Conservation (phyloP, 1,284 basidiomycete genomes). For the Pyrrhoderma noxium region DNA sequence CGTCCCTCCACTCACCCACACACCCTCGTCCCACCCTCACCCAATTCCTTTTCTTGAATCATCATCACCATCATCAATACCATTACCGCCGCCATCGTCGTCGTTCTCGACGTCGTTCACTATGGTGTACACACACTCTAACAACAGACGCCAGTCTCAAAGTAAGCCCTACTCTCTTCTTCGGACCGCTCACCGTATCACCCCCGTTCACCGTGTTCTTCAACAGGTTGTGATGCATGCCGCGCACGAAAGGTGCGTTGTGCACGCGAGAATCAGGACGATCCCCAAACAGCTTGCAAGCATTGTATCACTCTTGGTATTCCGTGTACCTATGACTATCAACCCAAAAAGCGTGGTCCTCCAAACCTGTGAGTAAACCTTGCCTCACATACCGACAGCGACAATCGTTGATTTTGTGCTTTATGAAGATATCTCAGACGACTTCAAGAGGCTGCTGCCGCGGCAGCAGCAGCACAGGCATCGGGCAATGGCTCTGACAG, state of each 20-base stretch:
- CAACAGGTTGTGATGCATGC: conserved; percentile 74
- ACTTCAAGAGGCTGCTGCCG: conserved; percentile 68
- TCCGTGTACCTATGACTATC: conserved; percentile 84
- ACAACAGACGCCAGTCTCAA: conserved; percentile 68
- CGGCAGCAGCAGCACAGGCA: conserved; percentile 41
- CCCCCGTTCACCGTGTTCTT: neutral
- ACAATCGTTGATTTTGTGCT: conserved; percentile 6
- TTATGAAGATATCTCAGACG: conserved; percentile 55
- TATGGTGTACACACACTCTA: conserved; percentile 20
- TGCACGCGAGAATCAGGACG: conserved; percentile 68
- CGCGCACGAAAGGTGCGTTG: conserved; percentile 77
- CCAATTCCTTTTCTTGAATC: conserved; percentile 23
- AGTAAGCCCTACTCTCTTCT: conserved; percentile 36
- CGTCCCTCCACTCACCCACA: conserved; percentile 29
- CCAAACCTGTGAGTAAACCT: conserved; percentile 69
- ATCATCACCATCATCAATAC: conserved; percentile 15
- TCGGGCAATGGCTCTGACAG: conserved; percentile 31
- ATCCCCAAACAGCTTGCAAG: conserved; percentile 69
- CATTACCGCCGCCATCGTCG: conserved; percentile 2
- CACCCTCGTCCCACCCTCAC: conserved; percentile 20
- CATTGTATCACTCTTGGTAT: conserved; percentile 78
- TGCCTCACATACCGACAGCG: neutral
- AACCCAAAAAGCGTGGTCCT: conserved; percentile 85
- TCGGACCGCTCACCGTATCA: conserved; percentile 18
- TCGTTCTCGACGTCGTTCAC: conserved; percentile 17